Evolutionary conservation across 192 early-diverging fungal species (phyloP).

Genomic region (Gonapodya prolifera): DNA sequence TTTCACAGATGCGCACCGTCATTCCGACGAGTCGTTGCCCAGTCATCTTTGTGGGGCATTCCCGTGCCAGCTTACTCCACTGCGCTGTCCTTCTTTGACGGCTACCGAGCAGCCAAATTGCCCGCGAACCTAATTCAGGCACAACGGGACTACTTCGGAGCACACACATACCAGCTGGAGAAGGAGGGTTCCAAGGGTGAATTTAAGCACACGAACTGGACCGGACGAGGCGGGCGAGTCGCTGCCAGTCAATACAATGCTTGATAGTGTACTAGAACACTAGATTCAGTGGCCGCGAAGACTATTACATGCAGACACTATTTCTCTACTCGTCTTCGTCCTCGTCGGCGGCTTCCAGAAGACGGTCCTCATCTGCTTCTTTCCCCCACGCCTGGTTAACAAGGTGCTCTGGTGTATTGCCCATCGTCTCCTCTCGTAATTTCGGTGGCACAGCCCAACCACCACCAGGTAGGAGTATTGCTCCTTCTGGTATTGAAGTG

Average conservation of each 20-base stretch:
- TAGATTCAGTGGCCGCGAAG: neutral
- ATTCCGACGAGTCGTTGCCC: conserved; percentile 79
- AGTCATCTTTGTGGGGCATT: conserved; percentile 69
- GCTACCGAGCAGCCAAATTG: conserved; percentile 77
- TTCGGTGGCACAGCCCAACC: conserved; percentile 4
- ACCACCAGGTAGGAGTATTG: neutral
- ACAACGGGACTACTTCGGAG: conserved; percentile 98
- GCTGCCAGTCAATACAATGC: neutral
- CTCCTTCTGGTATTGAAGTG: neutral
- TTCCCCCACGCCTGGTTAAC: neutral
- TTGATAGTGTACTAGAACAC: neutral
- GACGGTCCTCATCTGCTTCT: neutral
- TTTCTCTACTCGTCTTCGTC: neutral
- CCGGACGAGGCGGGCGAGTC: conserved; percentile 31
- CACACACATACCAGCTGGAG: conserved; percentile 76
- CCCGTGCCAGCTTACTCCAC: conserved; percentile 82
- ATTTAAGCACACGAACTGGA: conserved; percentile 96
- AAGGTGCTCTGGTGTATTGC: neutral
- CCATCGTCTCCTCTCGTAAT: neutral
- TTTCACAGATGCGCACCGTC: conserved; percentile 66
- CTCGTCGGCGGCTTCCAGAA: neutral
- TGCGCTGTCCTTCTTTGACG: conserved; percentile 94
- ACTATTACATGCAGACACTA: neutral
- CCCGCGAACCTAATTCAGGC: conserved; percentile 97
- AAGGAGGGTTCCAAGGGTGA: conserved; percentile 30